Base-by-base conservation (phyloP, 2,329 filamentous ascomycete genomes). In the Pseudonectria buxi region DNA sequence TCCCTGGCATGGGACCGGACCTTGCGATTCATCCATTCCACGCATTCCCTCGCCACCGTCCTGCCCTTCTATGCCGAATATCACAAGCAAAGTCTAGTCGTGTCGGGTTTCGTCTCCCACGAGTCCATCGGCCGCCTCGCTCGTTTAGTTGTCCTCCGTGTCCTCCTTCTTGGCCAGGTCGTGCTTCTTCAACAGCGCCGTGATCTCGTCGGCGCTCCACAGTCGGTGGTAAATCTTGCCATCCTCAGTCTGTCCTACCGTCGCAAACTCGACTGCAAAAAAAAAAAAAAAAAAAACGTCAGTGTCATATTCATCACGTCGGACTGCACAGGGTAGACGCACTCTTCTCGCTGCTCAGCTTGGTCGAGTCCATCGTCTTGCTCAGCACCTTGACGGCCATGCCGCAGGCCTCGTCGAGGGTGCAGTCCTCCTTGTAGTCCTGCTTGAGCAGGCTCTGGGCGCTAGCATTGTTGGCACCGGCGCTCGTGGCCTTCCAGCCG, bases 331-430 rank as follows among this genome's bases (percentile, higher is more conserved):
- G n/a, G n/a, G n/a, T n/a, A 6, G 7, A 24, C 86, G 64, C 69
- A 95, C 89, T 95, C 78, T 98, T 98, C 76, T 98, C 92, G 59
- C 88, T 95, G 72, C 88, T 95, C 59, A 98, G 69, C 74, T 95
- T 98, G 36, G 90, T 96, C 36, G 89, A 95, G 64, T 98, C 92
- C 94, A 98, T 98, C 6, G 92, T 98, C 81, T 98, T 98, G 76
- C 92, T 96, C 49, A 98, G 69, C 45, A 98, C 92, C 76, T 98
- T 98, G 62, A 98, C 92, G 10, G 92, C 92, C 74, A 95, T 83
- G 36, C 84, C 88, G 62, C 92, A 98, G 4, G 94, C 92, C 70
- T 98, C 92, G 70, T 95, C 86, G 58, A 98, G 65, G 49, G 86
- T 83, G 64, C 89, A 96, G 53, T 96, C 89, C 68, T 98, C 92